These are phyloP conservation scores for Nicotiana sylvestris DNA, from an alignment of 257 asterid genomes.

Conservation along the genomic window DNA sequence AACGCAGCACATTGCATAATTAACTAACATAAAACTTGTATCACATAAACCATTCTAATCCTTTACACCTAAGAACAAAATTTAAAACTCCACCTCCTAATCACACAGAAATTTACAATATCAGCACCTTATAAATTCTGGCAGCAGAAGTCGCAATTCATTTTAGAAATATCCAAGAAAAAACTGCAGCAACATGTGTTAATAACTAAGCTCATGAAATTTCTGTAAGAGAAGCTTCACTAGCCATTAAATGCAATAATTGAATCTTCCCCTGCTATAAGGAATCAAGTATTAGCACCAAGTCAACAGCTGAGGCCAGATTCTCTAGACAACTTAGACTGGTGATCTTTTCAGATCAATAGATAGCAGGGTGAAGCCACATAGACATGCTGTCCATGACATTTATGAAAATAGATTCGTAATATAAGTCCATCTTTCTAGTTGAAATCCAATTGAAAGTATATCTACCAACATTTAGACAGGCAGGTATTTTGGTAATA, in stretches of 20 bases:
- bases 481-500: background rate
- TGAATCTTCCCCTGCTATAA: background rate
- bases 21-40: background rate
- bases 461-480: background rate
- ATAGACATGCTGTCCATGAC: background rate
- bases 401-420: background rate
- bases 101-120: background rate
- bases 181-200: background rate
- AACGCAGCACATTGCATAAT: background rate
- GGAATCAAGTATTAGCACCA: background rate
- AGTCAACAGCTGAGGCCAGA: background rate
- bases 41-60: background rate
- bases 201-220: background rate
- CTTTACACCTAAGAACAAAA: background rate
- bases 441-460: background rate
- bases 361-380: background rate
- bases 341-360: background rate
- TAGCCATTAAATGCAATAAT: background rate
- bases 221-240: background rate
- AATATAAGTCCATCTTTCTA: background rate
- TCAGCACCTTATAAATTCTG: background rate
- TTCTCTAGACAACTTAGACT: background rate
- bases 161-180: background rate
- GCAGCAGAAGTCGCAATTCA: background rate
- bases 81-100: background rate